Evolutionary conservation across 176 grass and related monocot species (phyloP), one percentile per base, ranked within the genome.

Genomic region (Ampelocalamus luodianensis): DNA sequence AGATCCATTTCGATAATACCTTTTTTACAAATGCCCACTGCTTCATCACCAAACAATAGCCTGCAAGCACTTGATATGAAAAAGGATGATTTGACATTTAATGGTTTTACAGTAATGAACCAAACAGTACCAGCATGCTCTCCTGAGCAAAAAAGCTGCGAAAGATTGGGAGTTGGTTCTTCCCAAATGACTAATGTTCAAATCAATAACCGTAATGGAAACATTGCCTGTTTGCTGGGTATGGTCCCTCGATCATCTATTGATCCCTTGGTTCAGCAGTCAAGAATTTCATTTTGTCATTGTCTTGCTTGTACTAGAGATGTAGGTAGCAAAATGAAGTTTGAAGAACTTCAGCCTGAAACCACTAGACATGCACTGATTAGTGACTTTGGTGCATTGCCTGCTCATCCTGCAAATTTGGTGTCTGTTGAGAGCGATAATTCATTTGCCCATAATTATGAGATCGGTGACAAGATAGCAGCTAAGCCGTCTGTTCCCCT

Each of bases 1-100:
- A 90, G 91, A 83, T 94, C 96, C 74, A 99, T 99, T 91, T 90
- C 93, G 0, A 79, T 54, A 18, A 92, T 95, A 80, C 93, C 93
- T 83, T 79, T 89, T 83, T 82, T 88, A 54, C 69, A 67, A 80
- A 80, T 87, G 65, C 59, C 88, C 77, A 80, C 70, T 80, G 79
- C 76, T 78, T 78, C 76, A 54, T 80, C 79, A 80, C 88, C 76
- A 77, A 84, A 85, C 73, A 81, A 71, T 82, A 83, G 65, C 24
- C 37, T 90, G 82, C 84, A 82, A 83, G 58, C 36, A 58, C 23
- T 80, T 77, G 77, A 40, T 74, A 80, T 78, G 37, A 64, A 74
- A 62, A 82, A 84, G 76, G 63, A 85, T 72, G 84, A 65, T 67
- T 62, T 84, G 42, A 22, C 63, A 83, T 63, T 77, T 53, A 67